Conservation (phyloP, 2,329 filamentous ascomycete genomes). For the Thielaviopsis populi region DNA sequence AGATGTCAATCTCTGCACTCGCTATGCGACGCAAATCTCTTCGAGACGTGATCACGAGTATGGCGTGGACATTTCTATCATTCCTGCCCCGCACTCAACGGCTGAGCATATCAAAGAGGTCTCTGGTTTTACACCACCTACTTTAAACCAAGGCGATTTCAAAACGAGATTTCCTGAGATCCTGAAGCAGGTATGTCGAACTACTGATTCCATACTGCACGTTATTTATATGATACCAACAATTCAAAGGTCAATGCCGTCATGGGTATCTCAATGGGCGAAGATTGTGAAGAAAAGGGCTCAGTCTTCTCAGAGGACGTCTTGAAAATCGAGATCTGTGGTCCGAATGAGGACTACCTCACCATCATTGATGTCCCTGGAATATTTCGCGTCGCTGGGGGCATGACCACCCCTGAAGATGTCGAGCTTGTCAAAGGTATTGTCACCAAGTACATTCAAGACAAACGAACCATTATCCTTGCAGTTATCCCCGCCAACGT, state of each 20-base stretch:
- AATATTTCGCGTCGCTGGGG: constrained; percentile 26
- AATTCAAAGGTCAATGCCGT: constrained; percentile 2
- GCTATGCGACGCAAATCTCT: constrained; percentile 21
- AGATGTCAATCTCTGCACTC: constrained; percentile 19
- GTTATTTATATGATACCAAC: background rate
- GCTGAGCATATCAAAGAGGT: constrained; percentile 14
- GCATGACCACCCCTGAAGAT: constrained; percentile 24
- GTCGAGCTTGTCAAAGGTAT: constrained; percentile 25
- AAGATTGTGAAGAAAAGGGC: constrained; percentile 11
- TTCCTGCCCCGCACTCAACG: constrained; percentile 21
- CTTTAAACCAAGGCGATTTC: constrained; percentile 19
- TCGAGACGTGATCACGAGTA: constrained; percentile 17
- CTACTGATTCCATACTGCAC: background rate
- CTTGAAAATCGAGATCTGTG: constrained; percentile 20
- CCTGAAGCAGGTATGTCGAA: constrained; percentile 21
- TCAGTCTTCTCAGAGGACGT: constrained; percentile 20
- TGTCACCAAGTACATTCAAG: constrained; percentile 28
- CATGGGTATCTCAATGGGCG: constrained; percentile 17
- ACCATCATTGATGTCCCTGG: constrained; percentile 35
- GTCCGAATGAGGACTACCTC: constrained; percentile 23
- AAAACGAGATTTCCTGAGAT: constrained; percentile 25
- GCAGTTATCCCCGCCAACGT: constrained; percentile 29
- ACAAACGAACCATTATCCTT: constrained; percentile 30
- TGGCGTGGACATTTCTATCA: constrained; percentile 31
- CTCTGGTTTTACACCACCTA: background rate